Percentiles rank a stretch among this genome's conserved stretches.
Conservation (phyloP, 2,329 filamentous ascomycete species). For the Botrytis fragariae region DNA sequence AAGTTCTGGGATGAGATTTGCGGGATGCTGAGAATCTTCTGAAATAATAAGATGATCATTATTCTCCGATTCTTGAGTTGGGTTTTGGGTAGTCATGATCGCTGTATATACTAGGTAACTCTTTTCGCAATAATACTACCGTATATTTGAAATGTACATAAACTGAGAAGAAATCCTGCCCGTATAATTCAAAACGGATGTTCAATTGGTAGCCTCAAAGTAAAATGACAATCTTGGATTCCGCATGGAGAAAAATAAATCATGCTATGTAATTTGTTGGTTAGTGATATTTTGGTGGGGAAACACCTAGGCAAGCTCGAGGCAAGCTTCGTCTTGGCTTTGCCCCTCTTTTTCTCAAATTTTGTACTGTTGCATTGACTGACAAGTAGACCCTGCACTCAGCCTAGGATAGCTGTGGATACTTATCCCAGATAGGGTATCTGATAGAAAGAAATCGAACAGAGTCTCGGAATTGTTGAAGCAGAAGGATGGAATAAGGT, state of each 20-base stretch:
- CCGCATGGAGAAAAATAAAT: neutral
- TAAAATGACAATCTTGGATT: neutral
- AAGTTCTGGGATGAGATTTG: conserved; percentile 89
- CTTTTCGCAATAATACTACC: neutral
- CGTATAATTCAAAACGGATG: neutral
- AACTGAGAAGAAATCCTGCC: neutral
- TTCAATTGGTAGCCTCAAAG: neutral
- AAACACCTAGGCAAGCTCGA: neutral
- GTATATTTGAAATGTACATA: neutral
- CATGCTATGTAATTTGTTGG: neutral
- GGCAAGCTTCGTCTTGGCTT: neutral
- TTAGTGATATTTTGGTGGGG: conserved; percentile 5
- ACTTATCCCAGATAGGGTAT: neutral
- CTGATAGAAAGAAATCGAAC: neutral
- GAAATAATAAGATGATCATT: conserved; percentile 60
- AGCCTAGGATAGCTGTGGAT: neutral
- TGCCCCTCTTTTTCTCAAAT: conserved; percentile 12
- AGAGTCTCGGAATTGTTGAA: neutral
- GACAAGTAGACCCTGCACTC: conserved; percentile 3
- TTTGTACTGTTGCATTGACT: conserved; percentile 4
- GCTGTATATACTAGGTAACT: neutral
- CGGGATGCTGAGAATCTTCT: conserved; percentile 77
- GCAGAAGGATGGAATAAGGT: neutral
- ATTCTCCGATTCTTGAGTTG: conserved; percentile 26
- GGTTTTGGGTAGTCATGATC: conserved; percentile 22